Base-by-base conservation (phyloP, 192 early-diverging fungal genomes). In the Coemansia interrupta region DNA sequence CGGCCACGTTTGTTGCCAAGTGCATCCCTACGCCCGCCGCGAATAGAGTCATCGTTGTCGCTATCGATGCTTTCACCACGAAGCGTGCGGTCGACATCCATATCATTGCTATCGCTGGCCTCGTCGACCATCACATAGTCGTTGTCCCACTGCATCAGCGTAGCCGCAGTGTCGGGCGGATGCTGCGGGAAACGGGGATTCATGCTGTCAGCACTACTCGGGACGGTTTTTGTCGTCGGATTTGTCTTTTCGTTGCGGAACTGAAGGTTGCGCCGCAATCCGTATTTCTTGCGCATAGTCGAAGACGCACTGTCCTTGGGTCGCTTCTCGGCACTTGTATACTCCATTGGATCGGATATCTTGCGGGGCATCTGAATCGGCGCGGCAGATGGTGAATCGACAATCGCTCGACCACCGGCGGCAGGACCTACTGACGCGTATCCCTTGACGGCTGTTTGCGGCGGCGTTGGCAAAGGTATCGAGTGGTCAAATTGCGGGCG, bases 51-150 rank as follows among this genome's bases (percentile, higher is more conserved):
- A 8, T 65, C 58, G 8, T 50, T 15, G 41, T 68, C 69, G 59
- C 69, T 68, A 26, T 72, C 69, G 2, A 71, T 28, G 38, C 69
- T 78, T 17, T 40, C 61, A 19, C 52, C 47, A 0, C 74, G 60
- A 47, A 78, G 59, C 5, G 74, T 78, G 24, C 50, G 36, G 20
- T 71, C 74, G 15, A 55, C 20, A 32, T 78, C 74, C 61, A 68
- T 68, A 4, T 46, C 47, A 26, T 50, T 28, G 19, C 10, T 42
- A 28, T 51, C 49, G 38, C n/a, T 39, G n/a, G 17, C 44, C 45
- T 63, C 64, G 9, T 78, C 74, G 14, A 78, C 74, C 54, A 78
- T 72, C 6, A 78, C 67, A 29, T 78, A 78, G 51, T 78, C 74
- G 55, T 29, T 58, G 9, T 74, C 72, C 29, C 57, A 60, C 23